phyloP scores from a whole-genome alignment of 169 alveolate genomes.

The Eimeria nieschulzi region DNA sequence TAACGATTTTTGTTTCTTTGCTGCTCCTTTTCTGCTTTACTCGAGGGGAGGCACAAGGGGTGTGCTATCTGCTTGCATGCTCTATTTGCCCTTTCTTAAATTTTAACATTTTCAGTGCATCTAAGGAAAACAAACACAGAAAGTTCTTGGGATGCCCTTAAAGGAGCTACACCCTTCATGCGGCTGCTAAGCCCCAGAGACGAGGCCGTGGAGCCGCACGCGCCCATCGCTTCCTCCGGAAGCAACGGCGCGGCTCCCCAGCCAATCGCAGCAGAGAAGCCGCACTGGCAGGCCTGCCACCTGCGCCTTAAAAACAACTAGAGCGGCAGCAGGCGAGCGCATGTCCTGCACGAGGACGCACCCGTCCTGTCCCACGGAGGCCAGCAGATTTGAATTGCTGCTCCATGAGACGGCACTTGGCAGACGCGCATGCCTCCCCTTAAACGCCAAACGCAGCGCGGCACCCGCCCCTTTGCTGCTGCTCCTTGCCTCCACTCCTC shows the following conservation, averaged over 20 bases:
- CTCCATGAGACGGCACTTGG: constrained; percentile 15
- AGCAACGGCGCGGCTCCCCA: background rate
- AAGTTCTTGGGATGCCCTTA: no score
- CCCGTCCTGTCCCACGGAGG: constrained; percentile 69
- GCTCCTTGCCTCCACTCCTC: background rate
- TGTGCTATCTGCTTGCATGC: no score
- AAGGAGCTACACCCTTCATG: no score
- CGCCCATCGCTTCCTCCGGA: constrained; percentile 30
- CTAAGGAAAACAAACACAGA: no score
- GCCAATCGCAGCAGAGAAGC: constrained; percentile 27
- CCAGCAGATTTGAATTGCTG: background rate
- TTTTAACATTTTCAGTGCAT: no score
- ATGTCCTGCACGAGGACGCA: constrained; percentile 33
- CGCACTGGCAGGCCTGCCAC: constrained; percentile 17
- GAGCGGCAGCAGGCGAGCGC: constrained; percentile 25
- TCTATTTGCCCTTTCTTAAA: no score
- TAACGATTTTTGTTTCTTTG: background rate
- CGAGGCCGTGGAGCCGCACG: constrained; percentile 7
- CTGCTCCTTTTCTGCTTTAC: no score
- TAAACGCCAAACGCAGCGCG: background rate
- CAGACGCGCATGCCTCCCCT: constrained; percentile 33
- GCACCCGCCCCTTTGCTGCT: background rate
- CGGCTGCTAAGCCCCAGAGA: background rate
- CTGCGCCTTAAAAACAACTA: constrained; percentile 7
- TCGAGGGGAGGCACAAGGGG: no score